These are phyloP conservation scores for Aspergillus neoniger DNA, from an alignment of 2,329 filamentous ascomycete genomes.

Conservation along the genomic window DNA sequence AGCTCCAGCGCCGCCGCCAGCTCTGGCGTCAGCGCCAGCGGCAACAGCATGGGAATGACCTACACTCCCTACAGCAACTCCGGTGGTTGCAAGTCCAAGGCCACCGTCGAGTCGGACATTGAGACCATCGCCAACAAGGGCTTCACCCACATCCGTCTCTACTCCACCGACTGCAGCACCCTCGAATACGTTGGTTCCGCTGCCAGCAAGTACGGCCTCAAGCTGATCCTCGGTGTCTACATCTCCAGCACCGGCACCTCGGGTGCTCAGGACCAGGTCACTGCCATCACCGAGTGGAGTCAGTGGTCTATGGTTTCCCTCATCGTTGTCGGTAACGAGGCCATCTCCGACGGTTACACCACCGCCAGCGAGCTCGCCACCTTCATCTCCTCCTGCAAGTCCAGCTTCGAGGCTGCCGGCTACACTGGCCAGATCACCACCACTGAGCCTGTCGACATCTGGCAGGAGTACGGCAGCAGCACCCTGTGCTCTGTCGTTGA, in stretches of 20 bases:
- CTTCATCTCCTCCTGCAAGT: conserved; percentile 70
- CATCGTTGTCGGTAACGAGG: conserved; percentile 88
- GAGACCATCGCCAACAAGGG: conserved; percentile 63
- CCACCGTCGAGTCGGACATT: conserved; percentile 63
- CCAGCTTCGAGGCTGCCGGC: conserved; percentile 61
- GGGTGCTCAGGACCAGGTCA: conserved; percentile 71
- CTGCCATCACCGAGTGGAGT: conserved; percentile 69
- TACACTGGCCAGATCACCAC: conserved; percentile 79
- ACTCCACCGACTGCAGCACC: conserved; percentile 87
- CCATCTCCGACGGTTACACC: conserved; percentile 73
- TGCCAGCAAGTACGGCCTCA: conserved; percentile 65
- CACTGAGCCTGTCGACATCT: conserved; percentile 79
- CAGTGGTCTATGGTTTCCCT: conserved; percentile 76
- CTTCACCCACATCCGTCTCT: conserved; percentile 75
- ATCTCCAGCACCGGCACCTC: conserved; percentile 65
- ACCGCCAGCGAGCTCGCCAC: conserved; percentile 63
- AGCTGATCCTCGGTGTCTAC: conserved; percentile 86
- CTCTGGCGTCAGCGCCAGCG: conserved; percentile 35
- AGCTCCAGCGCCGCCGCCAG: conserved; percentile 22
- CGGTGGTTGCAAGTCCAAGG: conserved; percentile 64
- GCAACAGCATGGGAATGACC: conserved; percentile 69
- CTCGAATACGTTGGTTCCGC: conserved; percentile 74
- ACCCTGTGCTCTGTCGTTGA: conserved; percentile 73
- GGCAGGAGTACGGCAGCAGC: conserved; percentile 60
- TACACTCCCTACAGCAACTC: conserved; percentile 71